These are phyloP conservation scores for Aegle marmelos DNA, from an alignment of 345 rosid genomes.

Conservation along the genomic window DNA sequence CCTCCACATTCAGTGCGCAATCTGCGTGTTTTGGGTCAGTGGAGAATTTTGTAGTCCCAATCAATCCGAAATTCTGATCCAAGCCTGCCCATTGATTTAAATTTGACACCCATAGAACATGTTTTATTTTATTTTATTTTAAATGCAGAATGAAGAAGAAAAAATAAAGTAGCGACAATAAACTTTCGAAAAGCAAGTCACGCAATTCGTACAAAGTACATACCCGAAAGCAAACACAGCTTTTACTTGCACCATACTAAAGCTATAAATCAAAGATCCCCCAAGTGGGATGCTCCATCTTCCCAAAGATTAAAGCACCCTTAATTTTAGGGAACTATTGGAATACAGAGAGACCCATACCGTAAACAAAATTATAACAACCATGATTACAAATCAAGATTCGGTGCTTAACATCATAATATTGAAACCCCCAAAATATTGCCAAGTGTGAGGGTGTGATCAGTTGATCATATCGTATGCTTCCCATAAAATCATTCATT, in stretches of 20 bases:
- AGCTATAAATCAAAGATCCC: neutral
- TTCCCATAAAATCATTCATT: too few relatives aligned
- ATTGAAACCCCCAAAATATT: neutral
- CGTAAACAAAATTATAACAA: neutral
- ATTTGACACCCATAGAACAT: too few relatives aligned
- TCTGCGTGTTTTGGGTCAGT: too few relatives aligned
- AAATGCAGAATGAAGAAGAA: too few relatives aligned
- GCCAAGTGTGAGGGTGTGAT: neutral
- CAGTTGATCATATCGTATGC: neutral
- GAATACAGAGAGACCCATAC: neutral
- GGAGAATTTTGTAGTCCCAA: too few relatives aligned
- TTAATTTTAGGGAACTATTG: slow-evolving; percentile 1
- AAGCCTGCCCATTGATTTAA: too few relatives aligned
- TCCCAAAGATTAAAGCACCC: neutral
- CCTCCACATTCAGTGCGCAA: too few relatives aligned
- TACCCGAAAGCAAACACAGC: neutral
- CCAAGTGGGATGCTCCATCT: neutral
- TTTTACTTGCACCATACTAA: neutral
- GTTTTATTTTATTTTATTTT: too few relatives aligned
- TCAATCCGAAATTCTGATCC: too few relatives aligned
- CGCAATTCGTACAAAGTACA: neutral
- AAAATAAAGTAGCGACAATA: too few relatives aligned
- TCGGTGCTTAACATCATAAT: slow-evolving; percentile 16
- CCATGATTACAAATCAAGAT: slow-evolving; percentile 8
- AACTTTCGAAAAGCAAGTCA: neutral